Base-by-base conservation (phyloP, 306 rosid genomes). In the Echinosophora koreensis region DNA sequence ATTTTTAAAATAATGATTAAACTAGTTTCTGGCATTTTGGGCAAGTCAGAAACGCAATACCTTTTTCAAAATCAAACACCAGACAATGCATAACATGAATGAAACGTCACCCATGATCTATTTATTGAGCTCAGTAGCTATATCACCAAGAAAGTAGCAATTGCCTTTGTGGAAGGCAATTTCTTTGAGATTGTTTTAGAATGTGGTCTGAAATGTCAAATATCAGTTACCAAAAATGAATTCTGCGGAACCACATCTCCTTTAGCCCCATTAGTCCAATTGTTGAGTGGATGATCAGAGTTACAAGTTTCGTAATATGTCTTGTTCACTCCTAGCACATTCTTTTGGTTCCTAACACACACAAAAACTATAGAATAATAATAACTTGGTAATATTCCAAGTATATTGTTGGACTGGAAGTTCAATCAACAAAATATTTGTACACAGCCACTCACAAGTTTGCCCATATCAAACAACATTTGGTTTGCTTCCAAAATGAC, bases 221-320 rank as follows among this genome's bases (percentile, higher is more conserved):
- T 34, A 34, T 34, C 37, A 68, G 11, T 44, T 62, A 85, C 85
- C 82, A 84, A 71, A 82, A 9, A 73, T 41, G 79, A 66, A 80
- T 95, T 92, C 77, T 92, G 74, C 2, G 96, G 97, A 77, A 85
- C 90, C 65, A 92, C 98, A 46, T 92, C 98, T 84, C 98, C 89
- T 86, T 97, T 97, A 1, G 95, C 95, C 35, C 97, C 98, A 0
- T 88, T 90, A 0, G 98, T 95, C 86, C 87, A 95, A 18, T 92
- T 95, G 84, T 81, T 86, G 34, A 84, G 83, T 0, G 91, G 92
- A 70, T 92, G 92, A 16, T 95, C 97, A 1, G 97, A 18, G 65
- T 73, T 88, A 64, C 98, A 95, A 0, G 41, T 5, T 77, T 90
- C 97, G 37, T 90, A 95, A 63, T 90, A 60, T 10, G 95, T 95